phyloP scores from a whole-genome alignment of 1,284 basidiomycete species.

The Heterobasidion occidentale region DNA sequence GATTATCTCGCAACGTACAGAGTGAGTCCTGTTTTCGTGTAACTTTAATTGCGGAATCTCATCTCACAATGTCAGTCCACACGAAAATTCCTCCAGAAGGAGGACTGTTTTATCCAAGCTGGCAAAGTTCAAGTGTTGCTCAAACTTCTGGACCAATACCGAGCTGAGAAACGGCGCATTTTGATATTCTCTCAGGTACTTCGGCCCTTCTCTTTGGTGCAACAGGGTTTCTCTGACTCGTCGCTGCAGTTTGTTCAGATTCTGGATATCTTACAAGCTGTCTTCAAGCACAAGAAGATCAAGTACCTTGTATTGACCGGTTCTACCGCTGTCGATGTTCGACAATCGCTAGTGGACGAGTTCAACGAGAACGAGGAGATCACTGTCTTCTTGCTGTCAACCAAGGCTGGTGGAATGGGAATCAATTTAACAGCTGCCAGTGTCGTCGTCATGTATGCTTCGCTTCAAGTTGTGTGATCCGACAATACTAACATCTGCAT shows the following conservation, averaged over 20 bases:
- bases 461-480: background rate
- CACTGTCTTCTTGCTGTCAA: slow-evolving; percentile 89
- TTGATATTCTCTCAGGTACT: slow-evolving; percentile 88
- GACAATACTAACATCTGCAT: slow-evolving; percentile 1
- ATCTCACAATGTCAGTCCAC: slow-evolving; percentile 49
- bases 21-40: slow-evolving; percentile 31
- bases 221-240: background rate
- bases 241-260: slow-evolving; percentile 84
- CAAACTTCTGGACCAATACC: slow-evolving; percentile 65
- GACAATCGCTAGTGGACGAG: slow-evolving; percentile 92
- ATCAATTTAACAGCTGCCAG: slow-evolving; percentile 91
- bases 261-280: slow-evolving; percentile 86
- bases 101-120: slow-evolving; percentile 78
- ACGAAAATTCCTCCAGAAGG: slow-evolving; percentile 68
- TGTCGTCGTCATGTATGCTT: slow-evolving; percentile 78
- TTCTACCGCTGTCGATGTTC: slow-evolving; percentile 87
- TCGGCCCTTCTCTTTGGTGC: background rate
- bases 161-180: slow-evolving; percentile 70
- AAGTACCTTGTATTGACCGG: slow-evolving; percentile 90
- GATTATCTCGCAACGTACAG: slow-evolving; percentile 76
- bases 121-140: slow-evolving; percentile 84
- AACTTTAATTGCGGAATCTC: background rate
- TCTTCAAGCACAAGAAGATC: slow-evolving; percentile 72
- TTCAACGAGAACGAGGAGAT: slow-evolving; percentile 95
- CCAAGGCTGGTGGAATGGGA: slow-evolving; percentile 91